Conservation (phyloP, 1,139 yeast species). For the Candida sp. region DNA sequence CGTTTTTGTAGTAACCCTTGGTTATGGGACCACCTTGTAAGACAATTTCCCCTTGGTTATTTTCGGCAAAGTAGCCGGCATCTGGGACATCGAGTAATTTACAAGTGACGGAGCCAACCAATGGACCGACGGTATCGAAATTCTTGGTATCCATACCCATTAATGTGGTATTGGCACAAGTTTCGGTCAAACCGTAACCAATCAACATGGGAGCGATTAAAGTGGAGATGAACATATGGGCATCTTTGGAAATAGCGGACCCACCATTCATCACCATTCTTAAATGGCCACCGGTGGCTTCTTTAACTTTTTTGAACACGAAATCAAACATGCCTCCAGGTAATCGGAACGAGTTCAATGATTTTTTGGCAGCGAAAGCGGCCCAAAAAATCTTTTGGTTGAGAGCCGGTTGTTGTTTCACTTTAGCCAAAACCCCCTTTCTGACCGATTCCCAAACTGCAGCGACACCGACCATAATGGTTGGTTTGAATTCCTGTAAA, state of each 20-base stretch:
- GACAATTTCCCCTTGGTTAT: constrained; percentile 91
- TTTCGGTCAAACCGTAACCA: constrained; percentile 97
- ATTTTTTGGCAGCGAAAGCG: constrained; percentile 71
- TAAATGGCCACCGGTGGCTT: constrained; percentile 93
- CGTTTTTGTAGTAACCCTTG: constrained; percentile 78
- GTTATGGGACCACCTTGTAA: constrained; percentile 74
- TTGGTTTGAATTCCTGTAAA: constrained; percentile 82
- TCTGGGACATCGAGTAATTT: constrained; percentile 92
- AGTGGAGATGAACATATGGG: constrained; percentile 79
- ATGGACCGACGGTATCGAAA: constrained; percentile 75
- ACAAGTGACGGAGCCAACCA: constrained; percentile 79
- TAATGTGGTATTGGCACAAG: constrained; percentile 84
- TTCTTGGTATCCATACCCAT: constrained; percentile 64
- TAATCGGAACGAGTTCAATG: constrained; percentile 58
- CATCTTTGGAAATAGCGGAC: constrained; percentile 80
- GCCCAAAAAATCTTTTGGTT: constrained; percentile 88
- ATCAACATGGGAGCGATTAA: constrained; percentile 85
- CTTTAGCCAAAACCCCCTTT: constrained; percentile 83
- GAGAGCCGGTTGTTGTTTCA: constrained; percentile 61
- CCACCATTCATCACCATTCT: constrained; percentile 86
- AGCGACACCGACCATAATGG: constrained; percentile 97
- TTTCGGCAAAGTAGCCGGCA: constrained; percentile 87
- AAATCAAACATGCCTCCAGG: constrained; percentile 70
- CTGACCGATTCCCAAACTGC: constrained; percentile 98
- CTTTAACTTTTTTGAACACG: constrained; percentile 83